Evolutionary conservation across 2,329 filamentous ascomycete genomes (phyloP).

Genomic region (Botryosphaeria dothidea): DNA sequence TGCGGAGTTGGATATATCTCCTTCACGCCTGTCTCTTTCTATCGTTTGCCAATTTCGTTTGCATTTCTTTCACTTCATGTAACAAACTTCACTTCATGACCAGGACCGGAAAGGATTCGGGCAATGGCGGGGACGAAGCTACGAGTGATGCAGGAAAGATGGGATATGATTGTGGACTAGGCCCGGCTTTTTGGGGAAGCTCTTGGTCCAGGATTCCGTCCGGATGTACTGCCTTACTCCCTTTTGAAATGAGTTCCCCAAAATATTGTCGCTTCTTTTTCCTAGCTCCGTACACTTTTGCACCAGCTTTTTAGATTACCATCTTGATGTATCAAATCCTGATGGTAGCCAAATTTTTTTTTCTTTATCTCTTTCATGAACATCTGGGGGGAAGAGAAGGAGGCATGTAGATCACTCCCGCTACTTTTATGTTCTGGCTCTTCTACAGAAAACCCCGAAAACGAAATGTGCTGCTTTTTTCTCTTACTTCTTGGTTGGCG

Average conservation of each 20-base stretch:
- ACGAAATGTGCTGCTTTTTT: no score
- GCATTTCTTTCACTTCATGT: constrained; percentile 2
- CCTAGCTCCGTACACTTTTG: neutral
- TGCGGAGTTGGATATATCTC: constrained; percentile 16
- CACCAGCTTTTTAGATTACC: constrained; percentile 3
- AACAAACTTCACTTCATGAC: constrained; percentile 17
- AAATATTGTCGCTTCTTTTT: neutral
- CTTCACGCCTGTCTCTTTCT: neutral
- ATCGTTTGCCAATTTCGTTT: neutral
- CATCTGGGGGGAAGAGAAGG: neutral
- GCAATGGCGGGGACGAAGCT: constrained; percentile 1
- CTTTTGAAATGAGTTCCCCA: neutral
- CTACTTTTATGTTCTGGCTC: neutral
- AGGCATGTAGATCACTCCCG: constrained; percentile 10
- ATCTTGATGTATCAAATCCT: neutral
- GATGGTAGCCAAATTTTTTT: neutral
- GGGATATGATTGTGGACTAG: constrained; percentile 14
- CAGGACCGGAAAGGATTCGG: constrained; percentile 8
- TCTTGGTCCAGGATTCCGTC: constrained; percentile 6
- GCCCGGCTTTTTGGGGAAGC: neutral
- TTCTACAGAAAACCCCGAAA: no score
- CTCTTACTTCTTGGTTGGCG: no score
- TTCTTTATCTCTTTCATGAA: neutral
- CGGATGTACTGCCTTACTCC: constrained; percentile 9
- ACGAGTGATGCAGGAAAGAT: constrained; percentile 10